Evolutionary conservation across 1,284 basidiomycete species (phyloP).

Genomic region (Vanrija humicola): DNA sequence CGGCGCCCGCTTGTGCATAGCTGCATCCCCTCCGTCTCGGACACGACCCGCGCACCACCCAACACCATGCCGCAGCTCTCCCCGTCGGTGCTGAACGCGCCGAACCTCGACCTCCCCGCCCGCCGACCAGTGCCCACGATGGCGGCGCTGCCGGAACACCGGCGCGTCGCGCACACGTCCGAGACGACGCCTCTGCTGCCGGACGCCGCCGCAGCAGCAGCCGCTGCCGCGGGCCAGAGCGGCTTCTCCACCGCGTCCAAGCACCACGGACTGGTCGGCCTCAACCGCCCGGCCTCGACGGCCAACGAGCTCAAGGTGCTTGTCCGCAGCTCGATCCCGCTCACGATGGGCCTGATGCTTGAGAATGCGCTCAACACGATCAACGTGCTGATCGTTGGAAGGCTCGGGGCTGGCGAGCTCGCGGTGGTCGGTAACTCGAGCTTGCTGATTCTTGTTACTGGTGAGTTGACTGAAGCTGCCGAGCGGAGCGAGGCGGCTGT

Average conservation of each 20-base stretch:
- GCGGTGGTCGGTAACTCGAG: slow-evolving; percentile 32
- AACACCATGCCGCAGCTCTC: no score
- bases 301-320: slow-evolving; percentile 19
- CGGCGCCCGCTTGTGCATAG: no score
- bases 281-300: slow-evolving; percentile 14
- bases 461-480: slow-evolving; percentile 12
- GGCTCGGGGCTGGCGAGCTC: slow-evolving; percentile 26
- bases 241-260: background rate
- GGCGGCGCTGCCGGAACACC: no score
- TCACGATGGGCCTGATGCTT: slow-evolving; percentile 19
- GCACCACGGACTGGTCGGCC: slow-evolving; percentile 14
- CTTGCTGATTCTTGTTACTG: slow-evolving; percentile 30
- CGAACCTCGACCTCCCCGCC: no score
- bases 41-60: no score
- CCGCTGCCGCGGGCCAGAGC: background rate
- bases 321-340: slow-evolving; percentile 6
- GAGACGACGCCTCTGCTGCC: no score
- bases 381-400: slow-evolving; percentile 25
- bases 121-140: no score
- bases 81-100: no score
- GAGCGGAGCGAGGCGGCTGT: background rate
- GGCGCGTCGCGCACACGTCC: no score
- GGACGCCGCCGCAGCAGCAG: background rate
- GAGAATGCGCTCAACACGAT: slow-evolving; percentile 23
- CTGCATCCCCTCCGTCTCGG: no score